Evolutionary conservation across 495 filamentous ascomycete species (phyloP), one percentile per base, ranked within the genome.

Genomic region (Hypoxylon crocopeplum): DNA sequence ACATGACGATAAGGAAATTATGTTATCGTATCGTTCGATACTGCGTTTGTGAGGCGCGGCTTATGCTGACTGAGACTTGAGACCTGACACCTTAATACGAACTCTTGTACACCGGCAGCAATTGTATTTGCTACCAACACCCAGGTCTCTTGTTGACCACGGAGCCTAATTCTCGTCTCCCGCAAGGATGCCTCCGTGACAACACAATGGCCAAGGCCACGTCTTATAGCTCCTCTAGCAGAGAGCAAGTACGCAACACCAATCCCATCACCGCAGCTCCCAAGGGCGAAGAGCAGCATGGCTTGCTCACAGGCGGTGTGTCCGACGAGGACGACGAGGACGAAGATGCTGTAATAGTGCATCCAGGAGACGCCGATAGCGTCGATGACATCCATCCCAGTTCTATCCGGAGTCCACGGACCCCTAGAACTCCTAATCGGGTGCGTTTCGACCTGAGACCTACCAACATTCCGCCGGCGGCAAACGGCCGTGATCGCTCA

Each of bases 371-470:
- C 53, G 7, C 24, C 56, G 29, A 47, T 56, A 33, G 42, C 63
- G 25, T 59, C 49, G 41, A 52, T 27, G 65, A 62, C 11, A 20
- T 37, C 25, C 51, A 41, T 16, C 42, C 45, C 3, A 56, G 44
- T 8, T 62, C 61, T 13, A 81, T 79, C 37, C 79, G 85, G 5
- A 59, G 56, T 10, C 83, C 79, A 32, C 78, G 84, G 22, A 84
- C 85, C 8, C 90, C 92, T 17, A 82, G 93, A 38, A 97, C 91
- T 0, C 82, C 86, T 7, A 90, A 93, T 68, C 83, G 92, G 29
- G 94, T 98, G 27, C 87, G 91, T 48, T 98, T 98, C 74, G 87
- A 96, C 42, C 77, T 96, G n/a, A 72, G 74, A 63, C 70, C 75
- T 39, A 74, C 73, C 41, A 72, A 77, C 46, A 75, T 79, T 50